Conservation (phyloP, 306 rosid genomes). For the Cucurbita ficifolia region DNA sequence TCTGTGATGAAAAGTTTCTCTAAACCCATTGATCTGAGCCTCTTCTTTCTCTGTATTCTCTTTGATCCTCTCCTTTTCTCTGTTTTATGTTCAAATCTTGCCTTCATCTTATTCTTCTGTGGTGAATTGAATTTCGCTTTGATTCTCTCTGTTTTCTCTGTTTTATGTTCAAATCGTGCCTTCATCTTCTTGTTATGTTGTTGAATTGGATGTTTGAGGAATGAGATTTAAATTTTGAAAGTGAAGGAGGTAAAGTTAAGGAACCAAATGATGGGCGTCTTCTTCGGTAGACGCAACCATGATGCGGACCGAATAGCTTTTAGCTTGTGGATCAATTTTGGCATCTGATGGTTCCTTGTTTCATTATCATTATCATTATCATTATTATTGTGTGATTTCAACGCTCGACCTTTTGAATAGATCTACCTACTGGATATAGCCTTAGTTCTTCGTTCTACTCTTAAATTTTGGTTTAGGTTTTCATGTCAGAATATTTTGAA, state of each 20-base stretch:
- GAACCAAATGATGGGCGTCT: slow-evolving; percentile 61
- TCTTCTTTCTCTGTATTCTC: not conserved
- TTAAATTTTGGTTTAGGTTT: not conserved
- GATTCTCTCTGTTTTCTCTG: too few relatives aligned
- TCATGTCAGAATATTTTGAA: too few relatives aligned
- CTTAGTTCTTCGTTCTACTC: not conserved
- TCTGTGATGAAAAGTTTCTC: slow-evolving; percentile 69
- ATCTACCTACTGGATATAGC: not conserved
- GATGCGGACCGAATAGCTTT: slow-evolving; percentile 92
- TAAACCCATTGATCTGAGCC: slow-evolving; percentile 31
- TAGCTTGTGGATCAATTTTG: slow-evolving; percentile 63
- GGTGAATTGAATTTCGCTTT: too few relatives aligned
- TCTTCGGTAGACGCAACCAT: slow-evolving; percentile 31
- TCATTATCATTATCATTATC: not conserved
- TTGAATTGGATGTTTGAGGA: too few relatives aligned
- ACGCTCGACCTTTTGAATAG: not conserved
- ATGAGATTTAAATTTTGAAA: not conserved
- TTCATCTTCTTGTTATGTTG: not conserved
- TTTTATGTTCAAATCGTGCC: too few relatives aligned
- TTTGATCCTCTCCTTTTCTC: too few relatives aligned
- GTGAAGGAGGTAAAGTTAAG: not conserved
- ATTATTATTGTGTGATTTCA: not conserved
- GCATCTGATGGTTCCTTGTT: slow-evolving; percentile 64
- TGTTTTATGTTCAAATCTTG: too few relatives aligned
- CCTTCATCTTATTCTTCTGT: not conserved